A percentile compares a stretch with the other conserved stretches of the same genome.
Evolutionary conservation across 139 green algal genomes (phyloP).

Genomic region (Astrephomene gubernaculifera): DNA sequence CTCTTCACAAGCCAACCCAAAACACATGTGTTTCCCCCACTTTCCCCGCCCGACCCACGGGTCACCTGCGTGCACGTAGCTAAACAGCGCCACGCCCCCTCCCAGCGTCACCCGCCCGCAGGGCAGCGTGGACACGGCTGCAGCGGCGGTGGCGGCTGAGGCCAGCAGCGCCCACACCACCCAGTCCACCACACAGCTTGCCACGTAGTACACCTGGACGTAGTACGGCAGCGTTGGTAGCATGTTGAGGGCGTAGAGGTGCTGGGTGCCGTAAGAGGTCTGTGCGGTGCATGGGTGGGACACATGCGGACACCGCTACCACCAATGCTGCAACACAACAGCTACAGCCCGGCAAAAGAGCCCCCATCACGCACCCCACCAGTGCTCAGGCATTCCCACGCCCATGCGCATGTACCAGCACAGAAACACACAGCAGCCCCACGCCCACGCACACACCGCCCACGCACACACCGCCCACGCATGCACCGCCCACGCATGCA

Average conservation of each 20-base stretch:
- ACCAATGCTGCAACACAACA: too few relatives aligned
- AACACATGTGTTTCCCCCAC: not conserved
- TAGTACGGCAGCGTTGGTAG: not conserved
- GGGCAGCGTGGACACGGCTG: constrained; percentile 21
- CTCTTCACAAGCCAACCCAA: not conserved
- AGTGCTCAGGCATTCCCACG: too few relatives aligned
- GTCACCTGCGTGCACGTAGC: constrained; percentile 14
- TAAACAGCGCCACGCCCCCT: not conserved
- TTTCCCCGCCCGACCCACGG: not conserved
- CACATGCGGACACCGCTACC: too few relatives aligned
- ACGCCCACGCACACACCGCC: too few relatives aligned
- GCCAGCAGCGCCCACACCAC: constrained; percentile 16
- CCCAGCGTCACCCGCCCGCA: not conserved
- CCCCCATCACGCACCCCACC: too few relatives aligned
- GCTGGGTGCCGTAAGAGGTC: too few relatives aligned
- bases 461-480: too few relatives aligned
- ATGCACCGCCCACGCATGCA: too few relatives aligned
- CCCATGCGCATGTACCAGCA: too few relatives aligned
- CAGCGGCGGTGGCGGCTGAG: constrained; percentile 25
- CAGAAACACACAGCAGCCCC: too few relatives aligned
- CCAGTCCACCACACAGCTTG: not conserved
- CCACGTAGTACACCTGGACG: not conserved
- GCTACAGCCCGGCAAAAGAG: not conserved
- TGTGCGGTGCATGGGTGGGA: too few relatives aligned
- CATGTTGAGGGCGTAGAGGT: not conserved